Conservation (phyloP, 208 protist genomes). For the Acanthamoeba polyphaga region DNA sequence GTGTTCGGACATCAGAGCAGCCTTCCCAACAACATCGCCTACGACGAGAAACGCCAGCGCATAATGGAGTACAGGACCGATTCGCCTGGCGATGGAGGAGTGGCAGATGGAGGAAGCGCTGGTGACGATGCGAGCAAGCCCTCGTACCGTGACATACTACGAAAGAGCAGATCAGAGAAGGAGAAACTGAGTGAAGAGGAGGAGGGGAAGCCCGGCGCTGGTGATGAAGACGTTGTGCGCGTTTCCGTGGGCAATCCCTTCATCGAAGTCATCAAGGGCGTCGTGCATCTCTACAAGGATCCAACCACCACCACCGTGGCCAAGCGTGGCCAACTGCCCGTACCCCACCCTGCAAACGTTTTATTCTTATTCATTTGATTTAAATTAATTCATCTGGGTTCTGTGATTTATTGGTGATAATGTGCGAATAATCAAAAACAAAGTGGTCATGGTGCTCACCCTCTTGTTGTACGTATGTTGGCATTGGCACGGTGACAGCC, state of each 20-base stretch:
- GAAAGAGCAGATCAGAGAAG: slow-evolving; percentile 25
- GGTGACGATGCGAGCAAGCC: neutral
- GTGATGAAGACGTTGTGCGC: neutral
- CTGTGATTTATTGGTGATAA: neutral
- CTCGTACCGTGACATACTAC: neutral
- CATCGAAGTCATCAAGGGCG: slow-evolving; percentile 59
- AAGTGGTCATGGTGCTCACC: neutral
- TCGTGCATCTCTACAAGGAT: slow-evolving; percentile 65
- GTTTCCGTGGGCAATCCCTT: slow-evolving; percentile 41
- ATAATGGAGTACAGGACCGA: neutral
- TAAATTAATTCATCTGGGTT: neutral
- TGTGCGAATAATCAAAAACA: neutral
- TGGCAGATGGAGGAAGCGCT: neutral
- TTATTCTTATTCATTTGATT: neutral
- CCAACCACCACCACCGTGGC: neutral
- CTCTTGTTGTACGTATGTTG: neutral
- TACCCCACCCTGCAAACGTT: neutral
- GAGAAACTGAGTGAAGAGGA: neutral
- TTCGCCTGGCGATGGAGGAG: neutral
- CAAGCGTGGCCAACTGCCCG: slow-evolving; percentile 5
- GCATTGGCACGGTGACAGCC: neutral
- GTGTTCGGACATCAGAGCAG: slow-evolving; percentile 31
- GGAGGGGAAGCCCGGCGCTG: neutral
- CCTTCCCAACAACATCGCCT: slow-evolving; percentile 12
- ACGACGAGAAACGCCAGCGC: slow-evolving; percentile 17